Conservation (phyloP, 345 rosid genomes). For the Heritiera littoralis region DNA sequence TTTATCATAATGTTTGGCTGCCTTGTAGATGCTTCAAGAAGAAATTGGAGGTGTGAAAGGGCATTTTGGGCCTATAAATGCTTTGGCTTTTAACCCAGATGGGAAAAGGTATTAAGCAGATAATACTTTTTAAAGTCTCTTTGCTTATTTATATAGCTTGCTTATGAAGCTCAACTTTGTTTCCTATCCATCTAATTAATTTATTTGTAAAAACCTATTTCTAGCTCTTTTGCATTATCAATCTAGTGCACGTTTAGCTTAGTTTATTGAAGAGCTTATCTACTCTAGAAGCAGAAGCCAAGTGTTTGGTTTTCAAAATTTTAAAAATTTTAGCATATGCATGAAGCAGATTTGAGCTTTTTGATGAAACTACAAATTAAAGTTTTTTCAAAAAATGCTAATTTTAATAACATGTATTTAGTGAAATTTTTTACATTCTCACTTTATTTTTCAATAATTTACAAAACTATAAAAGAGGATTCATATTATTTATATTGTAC, state of each 20-base stretch:
- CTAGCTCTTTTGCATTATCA: not conserved
- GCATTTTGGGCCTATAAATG: conserved; percentile 97
- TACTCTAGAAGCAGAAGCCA: too few relatives aligned
- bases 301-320: too few relatives aligned
- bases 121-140: not conserved
- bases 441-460: too few relatives aligned
- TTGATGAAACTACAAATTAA: too few relatives aligned
- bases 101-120: conserved; percentile 68
- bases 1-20: not conserved
- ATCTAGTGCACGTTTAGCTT: not conserved
- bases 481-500: too few relatives aligned
- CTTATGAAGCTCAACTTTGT: not conserved
- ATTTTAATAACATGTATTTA: too few relatives aligned
- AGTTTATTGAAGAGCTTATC: too few relatives aligned
- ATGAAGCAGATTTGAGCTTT: too few relatives aligned
- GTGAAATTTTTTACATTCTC: too few relatives aligned
- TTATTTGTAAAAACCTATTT: not conserved
- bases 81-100: conserved; percentile 92
- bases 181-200: not conserved
- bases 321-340: too few relatives aligned
- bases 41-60: conserved; percentile 98
- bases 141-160: conserved; percentile 2
- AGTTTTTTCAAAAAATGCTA: too few relatives aligned
- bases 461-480: too few relatives aligned
- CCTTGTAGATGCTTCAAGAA: conserved; percentile 67